Evolutionary conservation across 345 rosid species (phyloP).

Genomic region (Hibiscus syriacus): DNA sequence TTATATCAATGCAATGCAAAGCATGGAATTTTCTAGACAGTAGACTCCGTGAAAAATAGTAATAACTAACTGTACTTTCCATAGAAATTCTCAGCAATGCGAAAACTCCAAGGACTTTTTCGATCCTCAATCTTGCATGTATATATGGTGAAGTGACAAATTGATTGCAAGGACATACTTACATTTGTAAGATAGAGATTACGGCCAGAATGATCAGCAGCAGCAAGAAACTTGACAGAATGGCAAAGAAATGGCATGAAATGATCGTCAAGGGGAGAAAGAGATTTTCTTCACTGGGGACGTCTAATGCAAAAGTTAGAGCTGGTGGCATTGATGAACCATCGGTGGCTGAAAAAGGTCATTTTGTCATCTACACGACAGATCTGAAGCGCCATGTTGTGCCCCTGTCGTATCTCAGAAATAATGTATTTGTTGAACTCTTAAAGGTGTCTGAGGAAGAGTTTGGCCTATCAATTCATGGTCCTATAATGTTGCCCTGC

Average conservation of each 20-base stretch:
- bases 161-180: not conserved
- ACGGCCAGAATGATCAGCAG: not conserved
- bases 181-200: not conserved
- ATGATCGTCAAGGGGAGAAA: not conserved
- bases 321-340: not conserved
- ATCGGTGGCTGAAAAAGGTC: too few relatives aligned
- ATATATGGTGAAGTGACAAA: not conserved
- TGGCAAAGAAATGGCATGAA: not conserved
- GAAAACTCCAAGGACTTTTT: not conserved
- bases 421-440: conserved; percentile 5
- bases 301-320: too few relatives aligned
- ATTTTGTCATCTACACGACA: too few relatives aligned
- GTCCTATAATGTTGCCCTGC: conserved; percentile 3
- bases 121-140: not conserved
- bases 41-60: not conserved
- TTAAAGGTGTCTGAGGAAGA: too few relatives aligned
- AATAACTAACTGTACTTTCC: too few relatives aligned
- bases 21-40: not conserved
- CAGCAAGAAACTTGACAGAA: not conserved
- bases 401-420: conserved; percentile 7
- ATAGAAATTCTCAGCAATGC: too few relatives aligned
- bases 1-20: too few relatives aligned
- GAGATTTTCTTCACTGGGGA: not conserved
- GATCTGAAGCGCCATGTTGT: too few relatives aligned
- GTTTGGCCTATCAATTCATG: conserved; percentile 7